Evolutionary conservation across 371 early-diverging fungal genomes (phyloP), one percentile per base, ranked within the genome.

Genomic region (Choanephora cucurbitarum): DNA sequence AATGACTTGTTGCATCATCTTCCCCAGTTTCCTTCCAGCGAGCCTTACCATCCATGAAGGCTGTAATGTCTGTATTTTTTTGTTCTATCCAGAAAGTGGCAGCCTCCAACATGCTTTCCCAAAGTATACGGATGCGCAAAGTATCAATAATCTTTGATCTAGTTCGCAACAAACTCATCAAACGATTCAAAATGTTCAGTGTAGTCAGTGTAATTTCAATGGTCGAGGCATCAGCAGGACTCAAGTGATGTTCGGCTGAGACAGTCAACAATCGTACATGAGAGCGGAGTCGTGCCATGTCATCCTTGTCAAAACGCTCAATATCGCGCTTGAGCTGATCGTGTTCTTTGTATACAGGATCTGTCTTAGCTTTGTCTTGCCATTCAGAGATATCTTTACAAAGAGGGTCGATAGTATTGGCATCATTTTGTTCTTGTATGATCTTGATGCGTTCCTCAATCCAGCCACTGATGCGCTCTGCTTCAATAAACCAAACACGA

Each of bases 401-500:
- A 4, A 77, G 57, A 1, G 72, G 66, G 46, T 78, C 78, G 5
- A 76, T 50, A 5, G 54, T 34, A 14, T 62, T 55, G 3, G 52
- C 39, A 13, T 64, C 55, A 1, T 69, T 61, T 14, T 69, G 55
- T 15, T 67, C 60, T 19, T 69, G 45, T n/a, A 82, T 59, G 1
- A 60, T 55, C 2, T 64, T 49, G 19, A 78, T 76, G 19, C 73
- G 72, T 28, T 57, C 56, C 18, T 73, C 75, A 34, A 82, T 77
- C 80, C 82, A 81, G 23, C 58, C 59, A 11, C 75, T 67, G 21
- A 81, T 79, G 6, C 80, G 63, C 19, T 76, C 74, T 17, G 82
- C 80, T 55, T 79, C 80, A 34, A 67, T 67, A 45, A 81, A 76
- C 82, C 82, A 81, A 7, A 75, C 66, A 11, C 79, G 70, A 1